Percentiles rank a stretch among this genome's conserved stretches.
Conservation (phyloP, 768 basidiomycete genomes). For the Hygrocybe coccinea region DNA sequence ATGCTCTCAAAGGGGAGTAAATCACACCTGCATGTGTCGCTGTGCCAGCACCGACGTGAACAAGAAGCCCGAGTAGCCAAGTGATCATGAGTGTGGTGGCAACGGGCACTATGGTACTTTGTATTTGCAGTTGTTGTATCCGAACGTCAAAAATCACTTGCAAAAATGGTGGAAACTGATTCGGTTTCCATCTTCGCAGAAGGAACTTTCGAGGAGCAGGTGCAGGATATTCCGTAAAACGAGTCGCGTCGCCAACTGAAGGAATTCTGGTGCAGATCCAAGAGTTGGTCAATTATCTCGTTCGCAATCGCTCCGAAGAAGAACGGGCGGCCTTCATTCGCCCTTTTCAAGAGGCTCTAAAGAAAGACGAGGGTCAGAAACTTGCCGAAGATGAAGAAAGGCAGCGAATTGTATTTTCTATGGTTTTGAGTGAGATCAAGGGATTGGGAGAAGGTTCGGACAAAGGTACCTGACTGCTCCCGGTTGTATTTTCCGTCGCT, state of each 20-base stretch:
- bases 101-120: no score
- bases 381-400: constrained; percentile 51
- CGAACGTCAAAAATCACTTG: not conserved
- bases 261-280: constrained; percentile 47
- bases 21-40: no score
- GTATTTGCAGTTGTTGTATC: not conserved
- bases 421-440: constrained; percentile 58
- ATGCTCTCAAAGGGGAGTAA: no score
- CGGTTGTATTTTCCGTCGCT: constrained; percentile 1
- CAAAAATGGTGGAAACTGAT: constrained; percentile 62
- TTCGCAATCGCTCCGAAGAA: constrained; percentile 61
- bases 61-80: no score
- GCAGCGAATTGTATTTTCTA: constrained; percentile 51
- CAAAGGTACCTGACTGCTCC: constrained; percentile 48
- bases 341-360: constrained; percentile 60
- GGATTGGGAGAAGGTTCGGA: constrained; percentile 73
- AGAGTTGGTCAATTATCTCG: constrained; percentile 73
- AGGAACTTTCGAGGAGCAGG: constrained; percentile 87
- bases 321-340: constrained; percentile 57
- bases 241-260: not conserved
- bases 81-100: no score
- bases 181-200: constrained; percentile 82
- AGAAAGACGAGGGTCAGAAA: constrained; percentile 46
- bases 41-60: no score
- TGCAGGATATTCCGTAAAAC: constrained; percentile 24